Evolutionary conservation across 1,284 basidiomycete genomes (phyloP), one percentile per base, ranked within the genome.

Genomic region (Porodaedalea pini): DNA sequence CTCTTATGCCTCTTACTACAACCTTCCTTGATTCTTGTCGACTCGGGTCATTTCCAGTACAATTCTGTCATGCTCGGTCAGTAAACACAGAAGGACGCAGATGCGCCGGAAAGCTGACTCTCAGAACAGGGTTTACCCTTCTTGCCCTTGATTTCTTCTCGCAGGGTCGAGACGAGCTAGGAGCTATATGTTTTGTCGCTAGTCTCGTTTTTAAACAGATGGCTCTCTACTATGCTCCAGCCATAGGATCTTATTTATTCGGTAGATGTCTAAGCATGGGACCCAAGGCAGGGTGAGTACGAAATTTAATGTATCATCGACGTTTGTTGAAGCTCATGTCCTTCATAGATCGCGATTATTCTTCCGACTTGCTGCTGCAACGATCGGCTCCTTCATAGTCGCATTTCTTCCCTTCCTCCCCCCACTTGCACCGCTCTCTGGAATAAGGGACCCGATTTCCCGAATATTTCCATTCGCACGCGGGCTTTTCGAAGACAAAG

Each of bases 401-500:
- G 74, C 94, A 31, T 94, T 94, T 68, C 66, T 82, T 0, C 90
- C 91, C 0, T 92, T 89, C 75, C 75, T 92, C 11, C 79, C 81
- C 32, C 84, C 79, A 3, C 78, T 85, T 54, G 75, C 77, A 13
- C 78, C 79, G 17, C 68, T 75, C 15, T 71, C 73, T 15, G 66
- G 70, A 39, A 75, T 90, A 56, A 60, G 78, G n/a, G 82, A 87
- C 61, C 83, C 90, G 2, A 74, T 94, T 45, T 77, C 77, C 23
- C 86, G 94, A 13, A 92, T 97, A 63, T 97, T 98, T 69, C 94
- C 94, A 0, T 90, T 98, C 68, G 79, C 82, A 3, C 85, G 92
- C 41, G 94, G 94, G 6, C 77, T 98, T 4, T 97, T 97, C 66
- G 94, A 98, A 70, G 94, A 97, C 75, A 97, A 97, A 69, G 94